Conservation (phyloP, 1,139 yeast genomes). For the Saccharomyces hybrid region DNA sequence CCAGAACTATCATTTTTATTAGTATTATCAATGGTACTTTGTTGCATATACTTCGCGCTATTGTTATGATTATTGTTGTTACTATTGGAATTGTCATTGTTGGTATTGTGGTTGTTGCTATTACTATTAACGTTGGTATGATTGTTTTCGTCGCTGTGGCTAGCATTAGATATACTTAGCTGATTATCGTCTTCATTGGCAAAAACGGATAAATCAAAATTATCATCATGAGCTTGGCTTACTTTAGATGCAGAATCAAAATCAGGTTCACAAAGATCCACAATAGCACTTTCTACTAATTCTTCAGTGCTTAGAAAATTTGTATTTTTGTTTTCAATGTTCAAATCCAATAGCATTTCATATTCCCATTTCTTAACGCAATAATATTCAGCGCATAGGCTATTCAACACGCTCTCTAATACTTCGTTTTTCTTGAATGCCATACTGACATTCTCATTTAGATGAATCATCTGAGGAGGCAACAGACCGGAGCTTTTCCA, state of each 20-base stretch:
- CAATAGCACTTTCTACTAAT: slow-evolving; percentile 53
- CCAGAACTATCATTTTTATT: not conserved
- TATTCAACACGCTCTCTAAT: slow-evolving; percentile 35
- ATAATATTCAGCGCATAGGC: slow-evolving; percentile 39
- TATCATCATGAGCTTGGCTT: slow-evolving; percentile 2
- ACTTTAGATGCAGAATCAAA: slow-evolving; percentile 1
- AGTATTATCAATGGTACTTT: not conserved
- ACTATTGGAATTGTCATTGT: not conserved
- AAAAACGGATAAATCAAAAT: slow-evolving; percentile 10
- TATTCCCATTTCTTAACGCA: slow-evolving; percentile 54
- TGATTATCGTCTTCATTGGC: slow-evolving; percentile 3
- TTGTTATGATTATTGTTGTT: not conserved
- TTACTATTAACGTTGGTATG: not conserved
- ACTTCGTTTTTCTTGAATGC: slow-evolving; percentile 32
- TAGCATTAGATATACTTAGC: not conserved
- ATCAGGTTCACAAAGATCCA: slow-evolving; percentile 18
- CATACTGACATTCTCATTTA: slow-evolving; percentile 28
- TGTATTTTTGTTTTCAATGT: slow-evolving; percentile 48
- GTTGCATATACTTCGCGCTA: not conserved
- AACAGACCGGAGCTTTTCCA: slow-evolving; percentile 44
- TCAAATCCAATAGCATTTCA: slow-evolving; percentile 47
- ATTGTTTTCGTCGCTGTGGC: not conserved
- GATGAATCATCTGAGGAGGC: slow-evolving; percentile 27
- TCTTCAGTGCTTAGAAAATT: slow-evolving; percentile 58
- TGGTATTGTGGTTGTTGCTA: not conserved